A percentile compares a stretch with the other conserved stretches of the same genome.
Conservation (phyloP, 768 basidiomycete genomes). For the Tricholoma flavovirens region DNA sequence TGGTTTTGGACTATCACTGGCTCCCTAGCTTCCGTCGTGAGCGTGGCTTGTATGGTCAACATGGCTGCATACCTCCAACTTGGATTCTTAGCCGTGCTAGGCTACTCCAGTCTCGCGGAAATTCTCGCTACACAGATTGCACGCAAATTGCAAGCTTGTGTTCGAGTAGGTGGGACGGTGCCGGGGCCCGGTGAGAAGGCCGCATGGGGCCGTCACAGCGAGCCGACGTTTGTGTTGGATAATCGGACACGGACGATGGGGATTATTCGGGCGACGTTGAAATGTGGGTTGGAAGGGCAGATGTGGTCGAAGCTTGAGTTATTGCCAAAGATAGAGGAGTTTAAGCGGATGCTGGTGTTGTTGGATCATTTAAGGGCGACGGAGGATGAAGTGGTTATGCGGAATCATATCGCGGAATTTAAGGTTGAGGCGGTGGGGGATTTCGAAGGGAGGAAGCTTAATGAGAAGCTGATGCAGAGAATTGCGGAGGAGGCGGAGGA, state of each 20-base stretch:
- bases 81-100: not conserved
- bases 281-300: not conserved
- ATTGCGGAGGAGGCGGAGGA: slow-evolving; percentile 1
- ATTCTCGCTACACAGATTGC: not conserved
- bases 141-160: not conserved
- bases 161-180: not conserved
- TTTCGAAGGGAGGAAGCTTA: not conserved
- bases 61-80: slow-evolving; percentile 2
- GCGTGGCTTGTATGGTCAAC: slow-evolving; percentile 1
- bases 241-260: not conserved
- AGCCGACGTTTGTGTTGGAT: not conserved
- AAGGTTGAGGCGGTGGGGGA: not conserved
- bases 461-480: not conserved
- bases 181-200: not conserved
- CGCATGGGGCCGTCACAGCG: not conserved
- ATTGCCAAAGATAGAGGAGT: not conserved
- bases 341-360: not conserved
- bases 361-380: not conserved
- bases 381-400: not conserved
- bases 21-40: not conserved
- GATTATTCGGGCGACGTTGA: not conserved
- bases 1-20: not conserved
- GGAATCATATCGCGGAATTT: not conserved
- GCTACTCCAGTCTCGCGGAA: slow-evolving; percentile 1
- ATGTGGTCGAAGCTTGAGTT: slow-evolving; percentile 1